Conservation (phyloP, 306 rosid genomes). For the Vigna unguiculata region DNA sequence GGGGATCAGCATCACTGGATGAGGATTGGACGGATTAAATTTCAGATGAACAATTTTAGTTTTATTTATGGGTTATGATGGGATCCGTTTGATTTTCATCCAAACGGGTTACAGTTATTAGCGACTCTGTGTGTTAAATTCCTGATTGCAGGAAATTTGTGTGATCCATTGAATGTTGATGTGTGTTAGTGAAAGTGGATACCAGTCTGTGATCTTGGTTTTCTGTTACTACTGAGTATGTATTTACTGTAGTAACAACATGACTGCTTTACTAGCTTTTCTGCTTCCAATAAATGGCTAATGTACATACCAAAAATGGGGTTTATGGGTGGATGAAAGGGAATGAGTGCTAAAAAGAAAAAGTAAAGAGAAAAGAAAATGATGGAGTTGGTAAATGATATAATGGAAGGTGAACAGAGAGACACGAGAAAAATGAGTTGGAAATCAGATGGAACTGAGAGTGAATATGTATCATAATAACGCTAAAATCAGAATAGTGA, state of each 20-base stretch:
- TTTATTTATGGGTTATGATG: background rate
- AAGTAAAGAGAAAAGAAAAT: background rate
- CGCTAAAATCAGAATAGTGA: background rate
- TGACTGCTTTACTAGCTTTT: slow-evolving; percentile 17
- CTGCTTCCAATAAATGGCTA: background rate
- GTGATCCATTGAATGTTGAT: background rate
- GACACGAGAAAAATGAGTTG: background rate
- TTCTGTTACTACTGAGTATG: background rate
- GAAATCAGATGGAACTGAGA: background rate
- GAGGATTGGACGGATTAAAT: background rate
- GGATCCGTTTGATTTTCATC: background rate
- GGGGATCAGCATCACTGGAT: background rate
- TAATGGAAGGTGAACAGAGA: background rate
- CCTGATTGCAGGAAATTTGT: background rate
- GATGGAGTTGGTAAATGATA: background rate
- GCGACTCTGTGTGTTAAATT: background rate
- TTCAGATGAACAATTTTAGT: background rate
- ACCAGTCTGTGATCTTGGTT: background rate
- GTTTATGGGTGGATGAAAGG: background rate
- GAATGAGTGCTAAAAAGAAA: background rate
- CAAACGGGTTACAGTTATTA: background rate
- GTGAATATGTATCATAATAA: background rate
- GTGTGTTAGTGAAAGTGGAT: slow-evolving; percentile 8
- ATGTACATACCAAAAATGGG: background rate
- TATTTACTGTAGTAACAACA: background rate